phyloP scores from a whole-genome alignment of 805 yeast genomes.

The Torulaspora gathmanii region DNA sequence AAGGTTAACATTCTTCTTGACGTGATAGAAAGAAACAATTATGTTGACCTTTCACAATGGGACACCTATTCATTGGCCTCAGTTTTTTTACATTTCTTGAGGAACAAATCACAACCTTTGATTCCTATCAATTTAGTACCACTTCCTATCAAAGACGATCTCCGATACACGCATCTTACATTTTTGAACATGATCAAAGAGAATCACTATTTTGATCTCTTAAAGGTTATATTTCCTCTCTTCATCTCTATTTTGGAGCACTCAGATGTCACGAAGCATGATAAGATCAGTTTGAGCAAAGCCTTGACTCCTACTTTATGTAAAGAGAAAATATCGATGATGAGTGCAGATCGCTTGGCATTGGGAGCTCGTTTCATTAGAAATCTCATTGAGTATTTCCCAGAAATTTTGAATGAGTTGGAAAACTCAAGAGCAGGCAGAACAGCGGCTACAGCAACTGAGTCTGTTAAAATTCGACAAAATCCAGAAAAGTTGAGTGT shows the following conservation, averaged over 20 bases:
- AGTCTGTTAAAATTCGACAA: background rate
- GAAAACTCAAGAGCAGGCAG: conserved; percentile 14
- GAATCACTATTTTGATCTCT: conserved; percentile 34
- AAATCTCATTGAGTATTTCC: conserved; percentile 52
- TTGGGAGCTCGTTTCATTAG: conserved; percentile 52
- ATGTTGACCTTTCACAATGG: conserved; percentile 61
- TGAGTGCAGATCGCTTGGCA: conserved; percentile 44
- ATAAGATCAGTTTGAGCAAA: conserved; percentile 36
- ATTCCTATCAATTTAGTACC: conserved; percentile 46
- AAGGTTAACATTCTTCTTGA: conserved; percentile 42
- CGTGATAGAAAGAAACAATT: conserved; percentile 51
- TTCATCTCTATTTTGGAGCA: conserved; percentile 41
- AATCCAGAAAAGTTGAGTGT: background rate
- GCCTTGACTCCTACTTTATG: conserved; percentile 52
- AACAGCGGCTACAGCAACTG: conserved; percentile 1
- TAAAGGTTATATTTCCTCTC: conserved; percentile 44
- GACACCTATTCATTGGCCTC: conserved; percentile 46
- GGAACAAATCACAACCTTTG: conserved; percentile 50
- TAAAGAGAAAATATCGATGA: conserved; percentile 43
- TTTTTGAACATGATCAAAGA: conserved; percentile 36
- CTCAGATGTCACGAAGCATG: conserved; percentile 41
- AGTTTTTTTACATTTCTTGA: conserved; percentile 43
- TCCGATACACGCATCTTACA: conserved; percentile 39
- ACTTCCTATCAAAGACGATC: conserved; percentile 51
- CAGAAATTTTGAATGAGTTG: conserved; percentile 24